Percentiles rank a stretch among this genome's conserved stretches.
Conservation (phyloP, 208 protist genomes). For the Strigomonas galati region DNA sequence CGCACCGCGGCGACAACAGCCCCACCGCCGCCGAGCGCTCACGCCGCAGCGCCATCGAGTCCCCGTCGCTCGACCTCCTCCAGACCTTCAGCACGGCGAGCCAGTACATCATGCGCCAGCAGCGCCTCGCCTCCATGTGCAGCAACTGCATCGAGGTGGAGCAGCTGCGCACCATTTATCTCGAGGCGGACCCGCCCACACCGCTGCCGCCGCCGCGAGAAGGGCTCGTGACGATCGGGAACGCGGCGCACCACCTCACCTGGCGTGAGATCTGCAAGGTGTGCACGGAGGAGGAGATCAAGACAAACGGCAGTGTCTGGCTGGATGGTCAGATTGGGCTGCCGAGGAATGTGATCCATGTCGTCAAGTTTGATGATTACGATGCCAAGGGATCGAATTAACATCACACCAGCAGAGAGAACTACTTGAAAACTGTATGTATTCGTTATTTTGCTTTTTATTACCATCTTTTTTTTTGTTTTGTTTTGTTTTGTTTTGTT, state of each 20-base stretch:
- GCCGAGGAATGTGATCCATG: slow-evolving; percentile 50
- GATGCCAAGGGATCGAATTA: not conserved
- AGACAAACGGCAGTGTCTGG: slow-evolving; percentile 33
- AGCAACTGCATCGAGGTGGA: slow-evolving; percentile 60
- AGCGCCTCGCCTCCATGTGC: slow-evolving; percentile 23
- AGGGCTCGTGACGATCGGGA: slow-evolving; percentile 57
- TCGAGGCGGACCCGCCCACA: slow-evolving; percentile 35
- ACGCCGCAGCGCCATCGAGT: not conserved
- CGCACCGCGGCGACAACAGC: slow-evolving; percentile 5
- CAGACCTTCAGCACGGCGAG: not conserved
- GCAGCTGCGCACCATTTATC: slow-evolving; percentile 29
- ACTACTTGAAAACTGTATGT: not conserved
- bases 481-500: slow-evolving; percentile 1
- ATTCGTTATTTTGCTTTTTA: not conserved
- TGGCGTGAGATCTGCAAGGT: slow-evolving; percentile 70
- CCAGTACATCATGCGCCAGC: not conserved
- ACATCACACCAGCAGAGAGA: not conserved
- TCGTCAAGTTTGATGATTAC: slow-evolving; percentile 2
- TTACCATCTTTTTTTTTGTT: not conserved
- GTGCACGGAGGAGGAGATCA: slow-evolving; percentile 54
- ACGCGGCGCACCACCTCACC: slow-evolving; percentile 70
- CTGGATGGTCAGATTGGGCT: slow-evolving; percentile 28
- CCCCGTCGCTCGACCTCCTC: not conserved
- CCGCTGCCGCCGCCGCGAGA: slow-evolving; percentile 62
- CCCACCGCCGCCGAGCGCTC: not conserved